Conservation (phyloP, 2,329 filamentous ascomycete genomes). For the Drechslerella coelobrocha region DNA sequence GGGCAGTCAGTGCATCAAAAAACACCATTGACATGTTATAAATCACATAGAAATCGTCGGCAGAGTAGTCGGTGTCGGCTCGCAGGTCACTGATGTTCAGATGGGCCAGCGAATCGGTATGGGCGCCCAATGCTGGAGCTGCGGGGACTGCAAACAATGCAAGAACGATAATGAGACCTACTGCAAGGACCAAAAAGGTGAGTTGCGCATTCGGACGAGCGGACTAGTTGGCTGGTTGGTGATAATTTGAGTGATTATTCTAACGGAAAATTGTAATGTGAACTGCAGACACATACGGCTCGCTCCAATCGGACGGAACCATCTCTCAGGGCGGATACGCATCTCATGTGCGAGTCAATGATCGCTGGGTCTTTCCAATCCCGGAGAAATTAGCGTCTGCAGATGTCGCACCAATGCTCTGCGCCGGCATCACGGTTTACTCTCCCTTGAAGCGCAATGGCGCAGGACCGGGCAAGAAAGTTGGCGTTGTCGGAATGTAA, state of each 20-base stretch:
- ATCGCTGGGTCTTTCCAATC: slow-evolving; percentile 61
- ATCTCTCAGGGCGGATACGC: slow-evolving; percentile 70
- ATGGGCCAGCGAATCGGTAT: slow-evolving; percentile 71
- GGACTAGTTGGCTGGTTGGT: slow-evolving; percentile 57
- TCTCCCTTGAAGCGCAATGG: slow-evolving; percentile 78
- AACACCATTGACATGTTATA: slow-evolving; percentile 13
- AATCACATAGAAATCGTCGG: slow-evolving; percentile 70
- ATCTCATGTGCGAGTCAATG: slow-evolving; percentile 72
- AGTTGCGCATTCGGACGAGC: slow-evolving; percentile 67
- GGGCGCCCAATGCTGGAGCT: slow-evolving; percentile 72
- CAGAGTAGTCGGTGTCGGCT: slow-evolving; percentile 70
- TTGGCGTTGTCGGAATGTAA: slow-evolving; percentile 70
- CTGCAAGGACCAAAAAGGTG: slow-evolving; percentile 60
- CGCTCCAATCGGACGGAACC: slow-evolving; percentile 62
- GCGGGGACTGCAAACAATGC: slow-evolving; percentile 71
- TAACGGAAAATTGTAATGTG: slow-evolving; percentile 62
- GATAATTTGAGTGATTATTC: slow-evolving; percentile 65
- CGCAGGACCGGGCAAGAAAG: slow-evolving; percentile 77
- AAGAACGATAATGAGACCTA: slow-evolving; percentile 73
- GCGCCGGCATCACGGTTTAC: slow-evolving; percentile 81
- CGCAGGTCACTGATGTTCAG: slow-evolving; percentile 69
- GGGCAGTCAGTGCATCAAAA: background rate
- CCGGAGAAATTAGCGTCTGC: slow-evolving; percentile 71
- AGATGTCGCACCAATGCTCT: slow-evolving; percentile 79
- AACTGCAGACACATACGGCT: slow-evolving; percentile 61